Evolutionary conservation across 2,329 filamentous ascomycete species (phyloP).

Genomic region (Thielaviopsis cerberus): DNA sequence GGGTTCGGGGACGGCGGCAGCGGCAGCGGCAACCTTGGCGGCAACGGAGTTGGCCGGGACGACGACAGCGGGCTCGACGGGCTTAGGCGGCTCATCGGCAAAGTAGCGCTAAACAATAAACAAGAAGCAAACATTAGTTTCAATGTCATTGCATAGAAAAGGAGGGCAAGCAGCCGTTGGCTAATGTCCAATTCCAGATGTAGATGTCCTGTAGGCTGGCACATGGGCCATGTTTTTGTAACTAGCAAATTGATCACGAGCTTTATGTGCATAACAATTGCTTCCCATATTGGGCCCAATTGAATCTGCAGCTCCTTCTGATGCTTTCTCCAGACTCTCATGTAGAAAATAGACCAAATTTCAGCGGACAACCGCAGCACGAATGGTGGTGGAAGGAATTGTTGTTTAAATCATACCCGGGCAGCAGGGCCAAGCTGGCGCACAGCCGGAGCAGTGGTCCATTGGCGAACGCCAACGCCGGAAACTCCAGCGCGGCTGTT

Average conservation of each 20-base stretch:
- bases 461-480: constrained; percentile 36
- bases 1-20: constrained; percentile 14
- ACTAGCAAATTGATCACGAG: constrained; percentile 3
- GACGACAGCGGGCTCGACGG: constrained; percentile 27
- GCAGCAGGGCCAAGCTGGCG: constrained; percentile 9
- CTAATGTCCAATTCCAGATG: neutral
- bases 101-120: constrained; percentile 31
- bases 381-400: constrained; percentile 3
- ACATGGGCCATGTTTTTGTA: neutral
- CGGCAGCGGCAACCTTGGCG: constrained; percentile 15
- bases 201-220: neutral
- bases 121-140: constrained; percentile 3
- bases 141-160: too few relatives aligned
- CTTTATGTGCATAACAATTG: constrained; percentile 16
- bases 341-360: neutral
- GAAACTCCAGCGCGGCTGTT: constrained; percentile 19
- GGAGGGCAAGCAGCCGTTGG: too few relatives aligned
- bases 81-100: constrained; percentile 26
- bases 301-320: neutral
- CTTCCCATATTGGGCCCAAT: constrained; percentile 12
- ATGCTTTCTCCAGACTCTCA: neutral
- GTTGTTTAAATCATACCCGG: constrained; percentile 7
- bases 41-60: constrained; percentile 28
- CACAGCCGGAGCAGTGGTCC: constrained; percentile 3
- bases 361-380: constrained; percentile 12